Evolutionary conservation across 1,139 yeast genomes (phyloP).

Genomic region (Wickerhamiella pararugosa): DNA sequence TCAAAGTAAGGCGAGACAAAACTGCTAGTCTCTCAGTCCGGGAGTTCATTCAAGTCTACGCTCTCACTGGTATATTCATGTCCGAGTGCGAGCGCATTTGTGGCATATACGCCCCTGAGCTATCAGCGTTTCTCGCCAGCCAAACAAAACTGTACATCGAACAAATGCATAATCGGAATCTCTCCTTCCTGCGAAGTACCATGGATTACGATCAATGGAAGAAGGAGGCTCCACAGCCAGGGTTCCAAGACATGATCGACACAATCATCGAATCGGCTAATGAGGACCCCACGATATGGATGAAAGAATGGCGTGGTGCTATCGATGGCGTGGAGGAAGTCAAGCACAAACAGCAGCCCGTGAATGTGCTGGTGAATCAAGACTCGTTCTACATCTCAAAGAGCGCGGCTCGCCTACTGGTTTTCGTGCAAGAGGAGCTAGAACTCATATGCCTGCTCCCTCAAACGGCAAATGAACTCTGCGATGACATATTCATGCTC

Average conservation of each 20-base stretch:
- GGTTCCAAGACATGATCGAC: constrained; percentile 39
- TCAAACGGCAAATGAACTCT: constrained; percentile 29
- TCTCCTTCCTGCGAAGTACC: constrained; percentile 31
- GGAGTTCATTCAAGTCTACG: constrained; percentile 51
- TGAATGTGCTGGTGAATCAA: constrained; percentile 22
- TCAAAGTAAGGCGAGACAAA: constrained; percentile 64
- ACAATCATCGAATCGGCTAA: constrained; percentile 39
- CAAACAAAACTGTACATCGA: constrained; percentile 50
- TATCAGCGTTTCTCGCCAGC: constrained; percentile 51
- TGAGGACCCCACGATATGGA: constrained; percentile 40
- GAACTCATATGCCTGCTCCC: constrained; percentile 38
- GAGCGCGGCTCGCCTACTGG: constrained; percentile 25
- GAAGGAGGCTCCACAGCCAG: constrained; percentile 39
- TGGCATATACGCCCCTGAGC: constrained; percentile 49
- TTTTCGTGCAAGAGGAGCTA: constrained; percentile 34
- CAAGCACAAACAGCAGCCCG: constrained; percentile 15
- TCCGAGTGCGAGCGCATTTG: constrained; percentile 75
- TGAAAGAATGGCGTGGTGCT: constrained; percentile 6
- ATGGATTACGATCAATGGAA: constrained; percentile 71
- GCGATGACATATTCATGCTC: constrained; percentile 32
- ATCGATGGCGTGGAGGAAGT: neutral
- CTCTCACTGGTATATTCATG: constrained; percentile 53
- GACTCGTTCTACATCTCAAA: constrained; percentile 29
- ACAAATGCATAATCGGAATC: constrained; percentile 39
- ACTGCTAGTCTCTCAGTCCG: constrained; percentile 36